Conservation (phyloP, 1,284 basidiomycete genomes). For the Leccinum olivaceoglutinosum region DNA sequence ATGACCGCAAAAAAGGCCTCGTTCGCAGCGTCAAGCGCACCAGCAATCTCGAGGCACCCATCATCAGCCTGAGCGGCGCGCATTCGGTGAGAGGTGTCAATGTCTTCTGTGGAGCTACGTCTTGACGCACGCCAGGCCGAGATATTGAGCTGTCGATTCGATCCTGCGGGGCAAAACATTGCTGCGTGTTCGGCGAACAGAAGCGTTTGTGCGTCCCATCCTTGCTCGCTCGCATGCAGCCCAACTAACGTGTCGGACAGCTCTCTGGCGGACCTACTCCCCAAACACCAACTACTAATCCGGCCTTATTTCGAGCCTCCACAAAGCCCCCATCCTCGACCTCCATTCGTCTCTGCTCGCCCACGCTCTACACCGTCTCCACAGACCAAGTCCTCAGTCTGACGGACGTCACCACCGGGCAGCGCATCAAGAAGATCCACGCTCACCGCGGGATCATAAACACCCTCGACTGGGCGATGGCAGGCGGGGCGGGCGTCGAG, state of each 20-base stretch:
- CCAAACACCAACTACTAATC: conserved; percentile 69
- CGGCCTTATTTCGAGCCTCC: conserved; percentile 59
- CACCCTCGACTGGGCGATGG: conserved; percentile 77
- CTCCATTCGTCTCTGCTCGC: conserved; percentile 77
- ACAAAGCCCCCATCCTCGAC: conserved; percentile 77
- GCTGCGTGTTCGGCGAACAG: conserved; percentile 80
- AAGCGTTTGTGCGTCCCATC: conserved; percentile 58
- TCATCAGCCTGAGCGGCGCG: conserved; percentile 71
- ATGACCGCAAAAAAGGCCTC: conserved; percentile 68
- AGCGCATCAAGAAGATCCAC: conserved; percentile 67
- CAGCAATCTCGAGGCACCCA: conserved; percentile 74
- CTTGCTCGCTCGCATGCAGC: not conserved
- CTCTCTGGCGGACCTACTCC: conserved; percentile 76
- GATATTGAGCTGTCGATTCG: conserved; percentile 75
- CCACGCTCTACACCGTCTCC: conserved; percentile 72
- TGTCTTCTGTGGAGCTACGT: conserved; percentile 3
- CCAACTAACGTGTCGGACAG: conserved; percentile 31
- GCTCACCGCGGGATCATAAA: conserved; percentile 90
- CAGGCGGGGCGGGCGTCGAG: conserved; percentile 76
- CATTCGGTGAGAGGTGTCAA: conserved; percentile 50
- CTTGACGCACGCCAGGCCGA: conserved; percentile 50
- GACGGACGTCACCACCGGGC: conserved; percentile 73
- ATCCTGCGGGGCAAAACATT: conserved; percentile 77
- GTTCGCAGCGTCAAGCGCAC: conserved; percentile 75
- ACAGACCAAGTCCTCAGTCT: conserved; percentile 79